Conservation (phyloP, 129 eudicot genomes). For the Arctium minus region DNA sequence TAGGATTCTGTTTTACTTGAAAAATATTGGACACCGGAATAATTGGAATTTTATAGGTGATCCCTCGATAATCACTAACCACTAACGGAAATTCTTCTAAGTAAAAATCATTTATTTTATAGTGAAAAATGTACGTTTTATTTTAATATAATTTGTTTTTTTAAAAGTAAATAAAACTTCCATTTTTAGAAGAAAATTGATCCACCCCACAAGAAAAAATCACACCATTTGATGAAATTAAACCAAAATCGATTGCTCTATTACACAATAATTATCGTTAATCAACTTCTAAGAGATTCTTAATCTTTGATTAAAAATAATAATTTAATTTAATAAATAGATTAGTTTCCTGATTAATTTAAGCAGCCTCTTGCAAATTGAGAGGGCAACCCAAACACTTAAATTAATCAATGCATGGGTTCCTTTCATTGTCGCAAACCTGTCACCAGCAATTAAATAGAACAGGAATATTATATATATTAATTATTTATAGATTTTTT, state of each 20-base stretch:
- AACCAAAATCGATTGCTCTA: background rate
- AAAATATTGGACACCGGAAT: too few species aligned
- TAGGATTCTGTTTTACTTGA: too few species aligned
- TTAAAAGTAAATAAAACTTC: too few species aligned
- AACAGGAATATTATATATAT: background rate
- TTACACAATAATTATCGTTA: background rate
- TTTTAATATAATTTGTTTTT: too few species aligned
- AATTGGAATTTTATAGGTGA: too few species aligned
- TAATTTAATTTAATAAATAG: background rate
- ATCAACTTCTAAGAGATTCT: background rate
- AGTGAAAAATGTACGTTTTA: too few species aligned
- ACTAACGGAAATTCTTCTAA: too few species aligned
- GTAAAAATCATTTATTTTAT: too few species aligned
- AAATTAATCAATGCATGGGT: background rate
- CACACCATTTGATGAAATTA: background rate
- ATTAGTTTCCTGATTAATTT: background rate
- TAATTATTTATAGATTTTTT: background rate
- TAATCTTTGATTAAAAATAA: background rate
- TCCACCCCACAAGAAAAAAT: too few species aligned
- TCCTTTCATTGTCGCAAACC: constrained; percentile 19
- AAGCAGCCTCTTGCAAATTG: constrained; percentile 20
- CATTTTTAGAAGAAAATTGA: too few species aligned
- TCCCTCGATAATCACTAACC: too few species aligned
- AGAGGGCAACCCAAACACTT: constrained; percentile 15
- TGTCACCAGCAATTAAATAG: constrained; percentile 2